Evolutionary conservation across 306 rosid genomes (phyloP).

Genomic region (Senna tora): DNA sequence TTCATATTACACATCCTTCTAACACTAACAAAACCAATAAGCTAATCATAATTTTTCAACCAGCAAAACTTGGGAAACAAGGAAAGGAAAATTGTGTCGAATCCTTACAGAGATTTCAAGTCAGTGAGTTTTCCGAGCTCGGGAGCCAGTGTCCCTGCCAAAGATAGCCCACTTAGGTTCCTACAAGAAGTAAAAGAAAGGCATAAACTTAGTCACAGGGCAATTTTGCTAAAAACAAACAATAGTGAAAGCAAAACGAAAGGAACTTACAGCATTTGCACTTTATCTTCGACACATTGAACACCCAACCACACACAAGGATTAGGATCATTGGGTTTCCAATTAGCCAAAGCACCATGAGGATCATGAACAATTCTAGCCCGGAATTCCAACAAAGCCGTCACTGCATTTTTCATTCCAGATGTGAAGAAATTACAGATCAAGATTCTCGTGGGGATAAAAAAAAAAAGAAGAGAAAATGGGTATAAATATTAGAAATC

Average conservation of each 20-base stretch:
- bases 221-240: no score
- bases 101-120: constrained; percentile 73
- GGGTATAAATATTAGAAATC: neutral
- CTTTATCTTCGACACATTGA: constrained; percentile 60
- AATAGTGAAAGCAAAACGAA: no score
- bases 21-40: neutral
- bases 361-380: constrained; percentile 68
- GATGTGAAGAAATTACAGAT: constrained; percentile 5
- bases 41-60: neutral
- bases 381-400: constrained; percentile 63
- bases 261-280: constrained; percentile 73
- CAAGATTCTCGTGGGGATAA: neutral
- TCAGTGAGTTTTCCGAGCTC: constrained; percentile 74
- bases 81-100: neutral
- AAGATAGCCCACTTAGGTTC: constrained; percentile 63
- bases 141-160: constrained; percentile 85
- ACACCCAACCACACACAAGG: constrained; percentile 88
- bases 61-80: neutral
- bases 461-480: neutral
- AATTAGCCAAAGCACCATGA: constrained; percentile 59
- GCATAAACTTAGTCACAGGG: no score
- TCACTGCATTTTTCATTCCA: constrained; percentile 55
- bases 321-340: constrained; percentile 63
- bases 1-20: neutral
- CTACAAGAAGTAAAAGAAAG: constrained; percentile 48